Percentiles rank a stretch among this genome's conserved stretches.
phyloP scores from a whole-genome alignment of 768 basidiomycete genomes.

The Lactifluus hygrophoroides region DNA sequence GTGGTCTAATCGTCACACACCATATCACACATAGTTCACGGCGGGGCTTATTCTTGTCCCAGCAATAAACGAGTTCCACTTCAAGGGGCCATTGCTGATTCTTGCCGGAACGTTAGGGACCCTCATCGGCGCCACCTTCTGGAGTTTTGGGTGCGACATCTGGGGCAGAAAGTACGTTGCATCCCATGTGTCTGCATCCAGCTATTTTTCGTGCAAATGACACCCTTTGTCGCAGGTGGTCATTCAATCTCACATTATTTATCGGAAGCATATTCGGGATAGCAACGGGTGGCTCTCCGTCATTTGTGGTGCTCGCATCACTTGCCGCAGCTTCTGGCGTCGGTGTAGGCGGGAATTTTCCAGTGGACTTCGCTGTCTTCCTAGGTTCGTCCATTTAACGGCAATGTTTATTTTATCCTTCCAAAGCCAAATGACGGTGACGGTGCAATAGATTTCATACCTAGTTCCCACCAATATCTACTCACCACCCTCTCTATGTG shows the following conservation, averaged over 20 bases:
- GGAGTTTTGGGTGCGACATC: too few species aligned
- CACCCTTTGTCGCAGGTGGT: constrained; percentile 30
- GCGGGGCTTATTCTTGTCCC: constrained; percentile 41
- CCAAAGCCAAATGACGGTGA: neutral
- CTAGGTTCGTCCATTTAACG: constrained; percentile 31
- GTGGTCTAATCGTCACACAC: too few species aligned
- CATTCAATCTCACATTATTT: constrained; percentile 51
- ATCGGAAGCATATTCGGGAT: too few species aligned
- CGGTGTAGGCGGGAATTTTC: too few species aligned
- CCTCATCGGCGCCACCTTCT: constrained; percentile 42
- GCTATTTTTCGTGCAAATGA: neutral
- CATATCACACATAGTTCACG: constrained; percentile 26
- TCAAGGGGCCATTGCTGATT: too few species aligned
- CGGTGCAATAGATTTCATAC: constrained; percentile 37
- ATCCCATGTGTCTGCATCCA: neutral
- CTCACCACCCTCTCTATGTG: constrained; percentile 49
- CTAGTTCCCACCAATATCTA: constrained; percentile 48
- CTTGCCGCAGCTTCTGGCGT: constrained; percentile 37
- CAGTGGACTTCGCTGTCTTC: constrained; percentile 46
- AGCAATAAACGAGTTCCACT: constrained; percentile 41
- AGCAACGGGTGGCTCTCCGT: too few species aligned
- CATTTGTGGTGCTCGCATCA: constrained; percentile 40
- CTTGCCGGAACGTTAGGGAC: constrained; percentile 47
- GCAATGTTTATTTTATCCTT: too few species aligned
- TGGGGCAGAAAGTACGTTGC: constrained; percentile 40